A percentile compares a stretch with the other conserved stretches of the same genome.
Evolutionary conservation across 2,329 filamentous ascomycete species (phyloP).

Genomic region (Cryoendolithus antarcticus): DNA sequence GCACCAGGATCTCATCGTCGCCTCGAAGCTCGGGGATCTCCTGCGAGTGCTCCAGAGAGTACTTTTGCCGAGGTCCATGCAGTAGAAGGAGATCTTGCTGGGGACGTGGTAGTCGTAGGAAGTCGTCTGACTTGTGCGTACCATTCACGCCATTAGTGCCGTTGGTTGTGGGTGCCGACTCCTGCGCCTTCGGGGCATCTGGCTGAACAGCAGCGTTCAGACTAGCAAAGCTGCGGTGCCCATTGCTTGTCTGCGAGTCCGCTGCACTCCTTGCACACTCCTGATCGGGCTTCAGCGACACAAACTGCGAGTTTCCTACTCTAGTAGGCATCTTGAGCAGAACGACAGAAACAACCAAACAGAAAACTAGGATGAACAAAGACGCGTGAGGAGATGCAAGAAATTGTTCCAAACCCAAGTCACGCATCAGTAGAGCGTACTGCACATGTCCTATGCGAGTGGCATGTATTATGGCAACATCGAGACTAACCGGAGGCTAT

Average conservation of each 20-base stretch:
- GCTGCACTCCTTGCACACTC: neutral
- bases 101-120: slow-evolving; percentile 19
- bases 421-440: too few relatives aligned
- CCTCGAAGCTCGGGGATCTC: slow-evolving; percentile 20
- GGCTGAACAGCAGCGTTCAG: slow-evolving; percentile 2
- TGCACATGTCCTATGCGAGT: too few relatives aligned
- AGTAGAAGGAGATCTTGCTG: slow-evolving; percentile 24
- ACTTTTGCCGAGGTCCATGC: slow-evolving; percentile 23
- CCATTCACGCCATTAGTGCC: slow-evolving; percentile 3
- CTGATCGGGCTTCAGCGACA: slow-evolving; percentile 4
- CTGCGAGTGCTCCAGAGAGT: slow-evolving; percentile 19
- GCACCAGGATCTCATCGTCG: slow-evolving; percentile 49
- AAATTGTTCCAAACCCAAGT: too few relatives aligned
- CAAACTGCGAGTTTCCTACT: neutral
- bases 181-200: slow-evolving; percentile 1
- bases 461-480: too few relatives aligned
- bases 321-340: too few relatives aligned
- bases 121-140: slow-evolving; percentile 13
- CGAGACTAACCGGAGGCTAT: too few relatives aligned
- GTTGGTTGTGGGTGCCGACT: slow-evolving; percentile 1
- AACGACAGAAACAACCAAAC: too few relatives aligned
- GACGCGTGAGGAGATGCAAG: too few relatives aligned
- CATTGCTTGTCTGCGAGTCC: neutral
- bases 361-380: too few relatives aligned
- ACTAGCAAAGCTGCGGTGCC: neutral